Base-by-base conservation (phyloP, 345 rosid genomes). In the Eucalyptus tenuipes region DNA sequence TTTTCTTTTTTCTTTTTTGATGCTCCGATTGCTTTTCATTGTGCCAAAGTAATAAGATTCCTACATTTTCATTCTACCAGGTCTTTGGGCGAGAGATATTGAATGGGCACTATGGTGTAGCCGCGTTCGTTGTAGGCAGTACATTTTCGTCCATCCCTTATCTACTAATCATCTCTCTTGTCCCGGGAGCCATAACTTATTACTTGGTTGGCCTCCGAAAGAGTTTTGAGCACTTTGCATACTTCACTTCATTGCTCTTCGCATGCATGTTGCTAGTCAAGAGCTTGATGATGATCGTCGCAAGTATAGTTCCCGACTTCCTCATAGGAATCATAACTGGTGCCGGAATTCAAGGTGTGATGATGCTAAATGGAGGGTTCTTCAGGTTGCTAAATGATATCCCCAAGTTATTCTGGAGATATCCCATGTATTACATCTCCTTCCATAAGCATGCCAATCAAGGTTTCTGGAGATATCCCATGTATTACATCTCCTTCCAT, bases 41-140 rank as follows among this genome's bases (percentile, higher is more conserved):
- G 6, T 66, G n/a, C 42, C 40, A 66, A 66, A 66, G 42, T 66
- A 17, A 16, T 31, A 10, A 18, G 13, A 11, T 17, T 25, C 44
- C 48, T 37, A n/a, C 49, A 33, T 31, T 11, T 31, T 49, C 14
- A 49, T 24, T 20, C 11, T 4, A 31, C 79, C 88, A 93, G 92
- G 88, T 94, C 7, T 94, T 95, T 18, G 88, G 87, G 29, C 89
- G 95, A 49, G 96, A 94, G 90, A 91, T 95, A 88, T 49, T 92
- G 66, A 95, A 94, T 17, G 95, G 95, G 53, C 96, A 94, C 47
- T 94, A 94, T 9, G 94, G 94, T 2, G 94, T 91, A 12, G 92
- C 91, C 7, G 94, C 94, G 14, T 93, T 92, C 49, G 92, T 94
- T 18, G 9, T 94, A 6, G 94, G 94, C 6, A 94, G 92, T 89